Conservation (phyloP, 208 protist species). For the Naegleria gruberi region DNA sequence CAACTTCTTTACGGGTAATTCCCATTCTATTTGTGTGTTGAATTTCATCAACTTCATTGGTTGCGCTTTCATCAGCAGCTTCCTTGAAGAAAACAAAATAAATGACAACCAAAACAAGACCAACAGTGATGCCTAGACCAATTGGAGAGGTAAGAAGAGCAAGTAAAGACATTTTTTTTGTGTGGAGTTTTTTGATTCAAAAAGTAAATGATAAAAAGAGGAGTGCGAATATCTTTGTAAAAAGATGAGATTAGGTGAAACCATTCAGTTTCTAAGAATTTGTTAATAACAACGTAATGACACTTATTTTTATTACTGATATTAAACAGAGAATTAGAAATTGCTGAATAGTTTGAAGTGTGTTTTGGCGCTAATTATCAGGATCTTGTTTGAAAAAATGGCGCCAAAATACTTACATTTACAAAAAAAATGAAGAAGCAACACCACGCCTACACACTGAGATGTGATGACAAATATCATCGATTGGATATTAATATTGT, state of each 20-base stretch:
- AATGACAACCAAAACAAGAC: background rate
- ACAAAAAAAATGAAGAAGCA: background rate
- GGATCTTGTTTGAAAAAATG: too few relatives aligned
- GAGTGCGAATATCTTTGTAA: too few relatives aligned
- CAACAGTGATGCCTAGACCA: background rate
- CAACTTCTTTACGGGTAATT: conserved; percentile 28
- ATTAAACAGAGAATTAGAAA: too few relatives aligned
- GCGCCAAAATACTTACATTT: too few relatives aligned
- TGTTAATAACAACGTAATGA: too few relatives aligned
- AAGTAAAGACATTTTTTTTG: background rate
- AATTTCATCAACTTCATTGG: background rate
- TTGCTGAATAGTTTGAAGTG: too few relatives aligned
- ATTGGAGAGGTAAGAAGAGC: background rate
- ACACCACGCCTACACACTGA: background rate
- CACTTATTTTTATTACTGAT: too few relatives aligned
- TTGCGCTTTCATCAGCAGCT: background rate
- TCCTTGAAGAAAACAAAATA: background rate
- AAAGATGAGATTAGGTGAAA: too few relatives aligned
- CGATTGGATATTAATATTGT: background rate
- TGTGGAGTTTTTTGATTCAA: too few relatives aligned
- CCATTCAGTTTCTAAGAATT: too few relatives aligned
- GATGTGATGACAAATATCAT: background rate
- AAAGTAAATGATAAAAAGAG: too few relatives aligned
- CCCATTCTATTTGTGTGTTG: background rate
- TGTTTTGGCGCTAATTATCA: too few relatives aligned